Base-by-base conservation (phyloP, 352 stramenopile genomes). In the Nothophytophthora sp. region DNA sequence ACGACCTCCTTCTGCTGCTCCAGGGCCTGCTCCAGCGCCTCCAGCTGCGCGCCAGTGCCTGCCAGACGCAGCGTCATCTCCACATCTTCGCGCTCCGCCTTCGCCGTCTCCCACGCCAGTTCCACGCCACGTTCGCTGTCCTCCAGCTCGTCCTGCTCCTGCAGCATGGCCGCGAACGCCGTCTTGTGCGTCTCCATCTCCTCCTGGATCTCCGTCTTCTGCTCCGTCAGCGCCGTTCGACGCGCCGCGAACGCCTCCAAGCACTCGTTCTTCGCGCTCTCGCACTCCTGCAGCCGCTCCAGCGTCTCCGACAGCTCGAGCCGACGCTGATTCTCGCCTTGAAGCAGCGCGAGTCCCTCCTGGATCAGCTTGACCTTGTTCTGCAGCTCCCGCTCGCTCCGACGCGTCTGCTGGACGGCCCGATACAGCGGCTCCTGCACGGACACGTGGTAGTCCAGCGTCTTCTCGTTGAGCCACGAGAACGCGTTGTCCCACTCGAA, bases 401-500 rank as follows among this genome's bases (percentile, higher is more conserved):
- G 51, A n/a, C 71, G 66, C 6, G 76, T 38, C 12, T 67, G 39
- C 46, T 82, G 46, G 36, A 73, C 69, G 28, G 69, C 55, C 2
- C 42, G 44, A 6, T 68, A 69, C 25, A 91, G 44, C 9, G 69
- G 83, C 39, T 90, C 73, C 11, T 87, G 67, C 3, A 94, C 67
- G 5, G 77, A 86, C 23, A 94, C 83, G 18, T 92, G 83, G 54
- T 94, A 92, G 50, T 92, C 83, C 30, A 94, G 46, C 1, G 83
- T 94, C 57, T 94, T 94, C 43, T 86, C 79, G 35, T 90, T 88
- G 1, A 94, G 64, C 83, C 83, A 94, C 19, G 81, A 91, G 44
- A 92, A 94, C 27, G 76, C 67, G 41, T 94, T 94, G 53, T 94
- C 81, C 83, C 83, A 94, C 30, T 80, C 69, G 37, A 92, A 94